Evolutionary conservation across 1,284 basidiomycete genomes (phyloP), one percentile per base, ranked within the genome.

Genomic region (Trametes hirsuta): DNA sequence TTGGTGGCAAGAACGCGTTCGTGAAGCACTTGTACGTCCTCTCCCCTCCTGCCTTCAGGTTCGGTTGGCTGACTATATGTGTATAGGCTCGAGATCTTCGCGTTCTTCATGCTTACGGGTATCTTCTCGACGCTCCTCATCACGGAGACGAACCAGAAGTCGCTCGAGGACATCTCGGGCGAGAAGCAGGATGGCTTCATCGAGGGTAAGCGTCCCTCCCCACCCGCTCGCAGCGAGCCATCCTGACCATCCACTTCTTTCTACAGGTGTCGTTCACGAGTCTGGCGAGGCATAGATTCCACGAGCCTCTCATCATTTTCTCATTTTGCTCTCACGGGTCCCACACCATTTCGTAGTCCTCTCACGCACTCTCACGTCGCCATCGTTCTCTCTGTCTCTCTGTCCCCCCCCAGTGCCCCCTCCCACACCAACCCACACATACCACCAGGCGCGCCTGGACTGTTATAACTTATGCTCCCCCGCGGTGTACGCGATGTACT

Each of bases 61-160:
- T 18, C 18, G 24, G 10, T 34, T 24, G 24, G 35, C 57, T 59
- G 53, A 56, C 21, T 9, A 37, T 10, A 25, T 44, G 34, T 15
- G 12, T 45, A 41, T 53, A 80, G 76, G 53, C 73, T 81, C 59
- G 73, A 84, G 70, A 79, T 84, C 55, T 83, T 85, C 62, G 81
- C 82, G 14, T 72, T 83, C 63, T 85, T 86, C 73, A 86, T 86
- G 82, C 70, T 86, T 35, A 82, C 84, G 1, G 86, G 87, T 55
- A 75, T 86, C 58, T 76, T 80, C 68, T 83, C 85, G 30, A 86
- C 85, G n/a, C 68, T 86, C 40, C 78, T 88, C 35, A 70, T 86
- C 47, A 82, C 83, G 46, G 87, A 90, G 74, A 89, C 87, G 51
- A 87, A 80, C 69, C 77, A 78, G 62, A 73, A 73, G 63, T 72